Evolutionary conservation across 2,329 filamentous ascomycete genomes (phyloP).

Genomic region (Nothophoma quercina): DNA sequence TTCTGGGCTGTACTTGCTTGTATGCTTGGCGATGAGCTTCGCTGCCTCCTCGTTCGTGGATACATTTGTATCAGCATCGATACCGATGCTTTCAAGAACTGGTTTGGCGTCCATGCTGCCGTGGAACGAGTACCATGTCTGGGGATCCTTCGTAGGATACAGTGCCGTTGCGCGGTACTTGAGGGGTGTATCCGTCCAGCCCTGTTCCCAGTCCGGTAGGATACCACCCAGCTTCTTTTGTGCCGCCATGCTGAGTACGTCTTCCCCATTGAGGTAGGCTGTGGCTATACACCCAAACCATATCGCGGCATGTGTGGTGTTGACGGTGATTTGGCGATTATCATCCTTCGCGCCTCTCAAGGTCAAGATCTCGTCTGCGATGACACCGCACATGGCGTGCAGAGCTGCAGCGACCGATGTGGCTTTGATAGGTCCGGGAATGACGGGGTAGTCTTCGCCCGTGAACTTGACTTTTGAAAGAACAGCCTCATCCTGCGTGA

Average conservation of each 20-base stretch:
- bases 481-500: slow-evolving; percentile 46
- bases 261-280: slow-evolving; percentile 49
- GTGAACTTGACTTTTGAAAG: slow-evolving; percentile 50
- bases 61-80: slow-evolving; percentile 43
- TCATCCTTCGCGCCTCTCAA: slow-evolving; percentile 28
- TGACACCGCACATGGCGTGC: slow-evolving; percentile 55
- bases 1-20: slow-evolving; percentile 44
- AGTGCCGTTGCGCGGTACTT: slow-evolving; percentile 45
- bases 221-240: slow-evolving; percentile 38
- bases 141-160: slow-evolving; percentile 57
- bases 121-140: slow-evolving; percentile 61
- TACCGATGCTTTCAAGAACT: slow-evolving; percentile 56
- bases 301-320: slow-evolving; percentile 58
- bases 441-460: slow-evolving; percentile 50
- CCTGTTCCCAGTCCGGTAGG: slow-evolving; percentile 52
- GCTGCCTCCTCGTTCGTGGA: slow-evolving; percentile 31
- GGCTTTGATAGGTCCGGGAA: slow-evolving; percentile 56
- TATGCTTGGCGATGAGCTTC: slow-evolving; percentile 26
- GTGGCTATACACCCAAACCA: slow-evolving; percentile 55
- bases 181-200: slow-evolving; percentile 47
- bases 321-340: slow-evolving; percentile 48
- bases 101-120: slow-evolving; percentile 57
- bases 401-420: slow-evolving; percentile 53
- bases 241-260: slow-evolving; percentile 29
- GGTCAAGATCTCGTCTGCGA: slow-evolving; percentile 52